Evolutionary conservation across 2,329 filamentous ascomycete genomes (phyloP).

Genomic region (Epichloe glyceriae): DNA sequence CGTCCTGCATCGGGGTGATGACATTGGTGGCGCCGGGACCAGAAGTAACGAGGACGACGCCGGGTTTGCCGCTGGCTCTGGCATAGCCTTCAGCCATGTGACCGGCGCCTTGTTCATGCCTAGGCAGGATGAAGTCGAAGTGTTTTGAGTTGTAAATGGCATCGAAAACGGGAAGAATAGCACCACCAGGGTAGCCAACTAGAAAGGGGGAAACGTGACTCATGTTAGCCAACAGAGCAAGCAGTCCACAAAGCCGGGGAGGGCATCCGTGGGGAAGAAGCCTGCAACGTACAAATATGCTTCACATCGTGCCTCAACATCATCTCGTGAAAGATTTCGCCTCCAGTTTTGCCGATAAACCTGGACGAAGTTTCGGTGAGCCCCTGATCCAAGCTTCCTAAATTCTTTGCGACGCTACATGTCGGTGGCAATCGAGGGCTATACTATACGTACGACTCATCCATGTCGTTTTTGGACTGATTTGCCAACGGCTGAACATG

Average conservation of each 20-base stretch:
- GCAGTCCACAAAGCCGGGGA: too few relatives aligned
- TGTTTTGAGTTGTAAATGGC: constrained; percentile 97
- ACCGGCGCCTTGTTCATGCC: constrained; percentile 94
- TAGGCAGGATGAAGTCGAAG: constrained; percentile 89
- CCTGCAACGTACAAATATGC: constrained; percentile 66
- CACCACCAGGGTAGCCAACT: constrained; percentile 88
- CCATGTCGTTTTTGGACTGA: constrained; percentile 49
- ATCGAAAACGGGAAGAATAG: constrained; percentile 95
- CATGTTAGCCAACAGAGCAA: constrained; percentile 11
- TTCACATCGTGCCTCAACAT: constrained; percentile 88
- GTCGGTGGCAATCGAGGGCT: constrained; percentile 2
- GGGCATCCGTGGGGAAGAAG: background rate
- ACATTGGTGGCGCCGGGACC: constrained; percentile 95
- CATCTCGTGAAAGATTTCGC: constrained; percentile 98
- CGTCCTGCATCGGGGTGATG: constrained; percentile 92
- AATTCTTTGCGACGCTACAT: background rate
- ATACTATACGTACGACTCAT: constrained; percentile 68
- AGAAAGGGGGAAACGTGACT: constrained; percentile 4
- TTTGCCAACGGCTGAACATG: constrained; percentile 60
- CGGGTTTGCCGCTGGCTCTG: constrained; percentile 81
- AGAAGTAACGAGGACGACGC: constrained; percentile 92
- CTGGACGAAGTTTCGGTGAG: constrained; percentile 24
- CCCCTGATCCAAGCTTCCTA: background rate
- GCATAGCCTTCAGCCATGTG: constrained; percentile 99
- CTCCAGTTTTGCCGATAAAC: constrained; percentile 89